Evolutionary conservation across 495 filamentous ascomycete genomes (phyloP), one percentile per base, ranked within the genome.

Genomic region (Tirmania nivea): DNA sequence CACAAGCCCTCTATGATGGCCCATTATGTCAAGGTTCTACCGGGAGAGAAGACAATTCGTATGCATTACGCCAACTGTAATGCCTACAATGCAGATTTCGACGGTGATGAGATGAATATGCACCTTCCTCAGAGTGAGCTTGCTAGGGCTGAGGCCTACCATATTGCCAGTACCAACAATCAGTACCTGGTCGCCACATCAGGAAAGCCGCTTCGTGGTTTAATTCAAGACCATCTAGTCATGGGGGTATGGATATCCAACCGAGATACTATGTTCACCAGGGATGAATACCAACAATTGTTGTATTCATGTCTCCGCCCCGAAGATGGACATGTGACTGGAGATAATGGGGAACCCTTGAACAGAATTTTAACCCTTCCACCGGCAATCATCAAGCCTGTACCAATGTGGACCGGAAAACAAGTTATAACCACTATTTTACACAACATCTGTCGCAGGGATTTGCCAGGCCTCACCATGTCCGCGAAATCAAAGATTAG

Each of bases 61-160:
- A 95, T 99, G 89, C 92, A 96, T 71, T 99, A 99, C 68, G 89
- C 92, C 54, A 99, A 99, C 66, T 95, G 90, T 68, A 96, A 95
- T 65, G 94, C 92, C 10, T 97, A 99, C 74, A 99, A 99, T 60
- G 92, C 92, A n/a, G 92, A 99, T 76, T 99, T 96, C 67, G 92
- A 99, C 65, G 92, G 92, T 66, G 92, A 99, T 61, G 92, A 99
- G 69, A 99, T 99, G 92, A 99, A 99, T 66, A 93, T 99, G 90
- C 92, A 99, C 66, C 94, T 99, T 64, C 92, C 92, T 10, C 92
- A 99, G 59, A 95, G 92, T 60, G 92, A 95, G 64, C 71, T 95
- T 63, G 92, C 89, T 21, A 75, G 90, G 55, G 79, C 86, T 3
- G 92, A 99, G 68, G 90, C 90, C 3, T 72, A 87, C 52, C 80